Evolutionary conservation across 495 filamentous ascomycete species (phyloP).

Genomic region (Hamigera avellanea): DNA sequence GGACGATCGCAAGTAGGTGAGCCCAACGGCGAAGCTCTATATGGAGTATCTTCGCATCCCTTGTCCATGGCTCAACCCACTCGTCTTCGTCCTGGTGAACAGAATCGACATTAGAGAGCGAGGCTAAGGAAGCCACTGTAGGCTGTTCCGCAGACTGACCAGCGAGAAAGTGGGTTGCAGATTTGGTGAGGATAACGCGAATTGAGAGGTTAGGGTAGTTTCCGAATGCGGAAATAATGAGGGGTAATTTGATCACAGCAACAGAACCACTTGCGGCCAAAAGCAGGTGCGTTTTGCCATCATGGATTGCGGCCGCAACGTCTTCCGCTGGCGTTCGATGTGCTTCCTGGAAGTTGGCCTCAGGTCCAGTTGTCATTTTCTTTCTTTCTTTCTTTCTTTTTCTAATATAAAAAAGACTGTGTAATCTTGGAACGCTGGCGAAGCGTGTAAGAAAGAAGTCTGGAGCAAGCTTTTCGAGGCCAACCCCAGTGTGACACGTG

Average conservation of each 20-base stretch:
- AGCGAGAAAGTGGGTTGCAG: slow-evolving; percentile 58
- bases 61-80: slow-evolving; percentile 61
- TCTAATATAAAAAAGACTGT: too few species aligned
- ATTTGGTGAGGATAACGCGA: slow-evolving; percentile 65
- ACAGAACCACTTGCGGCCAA: slow-evolving; percentile 69
- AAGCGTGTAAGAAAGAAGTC: too few species aligned
- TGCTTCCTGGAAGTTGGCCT: too few species aligned
- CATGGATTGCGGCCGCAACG: slow-evolving; percentile 14
- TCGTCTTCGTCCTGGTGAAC: slow-evolving; percentile 72
- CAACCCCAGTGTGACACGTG: too few species aligned
- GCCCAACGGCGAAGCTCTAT: slow-evolving; percentile 78
- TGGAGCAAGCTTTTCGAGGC: too few species aligned
- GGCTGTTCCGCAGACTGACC: slow-evolving; percentile 64
- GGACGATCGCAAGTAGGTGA: slow-evolving; percentile 68
- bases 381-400: too few species aligned
- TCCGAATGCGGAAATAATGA: slow-evolving; percentile 51
- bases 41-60: slow-evolving; percentile 55
- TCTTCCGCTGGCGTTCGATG: neutral
- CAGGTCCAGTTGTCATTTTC: too few species aligned
- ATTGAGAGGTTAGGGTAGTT: slow-evolving; percentile 51
- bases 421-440: too few species aligned
- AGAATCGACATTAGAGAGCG: slow-evolving; percentile 52
- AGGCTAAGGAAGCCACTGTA: slow-evolving; percentile 34
- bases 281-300: slow-evolving; percentile 65
- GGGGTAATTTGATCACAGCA: slow-evolving; percentile 81